Percentiles rank a stretch among this genome's conserved stretches.
Evolutionary conservation across 2,329 filamentous ascomycete species (phyloP).

Genomic region (Xenosphaeropsis pyriputrescens): DNA sequence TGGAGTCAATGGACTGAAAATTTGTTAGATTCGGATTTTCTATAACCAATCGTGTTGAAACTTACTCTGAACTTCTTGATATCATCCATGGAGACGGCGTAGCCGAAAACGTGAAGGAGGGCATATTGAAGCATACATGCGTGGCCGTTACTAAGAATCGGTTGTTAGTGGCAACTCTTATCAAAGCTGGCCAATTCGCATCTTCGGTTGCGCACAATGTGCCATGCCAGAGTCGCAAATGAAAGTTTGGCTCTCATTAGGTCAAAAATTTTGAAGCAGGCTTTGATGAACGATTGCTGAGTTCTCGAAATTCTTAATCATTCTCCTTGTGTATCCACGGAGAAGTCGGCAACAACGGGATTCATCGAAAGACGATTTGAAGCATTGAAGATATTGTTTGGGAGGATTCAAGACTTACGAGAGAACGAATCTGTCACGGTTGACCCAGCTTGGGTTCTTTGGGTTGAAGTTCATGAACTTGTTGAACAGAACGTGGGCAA

Average conservation of each 20-base stretch:
- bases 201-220: too few relatives aligned
- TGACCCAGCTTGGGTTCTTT: constrained; percentile 94
- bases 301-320: too few relatives aligned
- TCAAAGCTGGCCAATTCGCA: too few relatives aligned
- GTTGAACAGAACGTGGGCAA: constrained; percentile 95
- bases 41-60: constrained; percentile 2
- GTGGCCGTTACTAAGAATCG: constrained; percentile 68
- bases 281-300: too few relatives aligned
- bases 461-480: constrained; percentile 99
- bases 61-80: constrained; percentile 92
- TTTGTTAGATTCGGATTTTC: constrained; percentile 7
- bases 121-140: constrained; percentile 99
- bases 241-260: too few relatives aligned
- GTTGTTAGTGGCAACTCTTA: too few relatives aligned
- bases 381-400: background rate
- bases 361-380: background rate
- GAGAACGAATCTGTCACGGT: constrained; percentile 96
- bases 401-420: constrained; percentile 53
- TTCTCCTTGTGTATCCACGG: too few relatives aligned
- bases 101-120: constrained; percentile 92
- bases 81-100: constrained; percentile 74
- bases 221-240: too few relatives aligned
- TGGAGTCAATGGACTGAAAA: constrained; percentile 41
- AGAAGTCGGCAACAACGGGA: background rate
- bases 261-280: too few relatives aligned